A percentile compares a stretch with the other conserved stretches of the same genome.
phyloP scores from a whole-genome alignment of 1,139 yeast genomes.

The Candida dubliniensis region DNA sequence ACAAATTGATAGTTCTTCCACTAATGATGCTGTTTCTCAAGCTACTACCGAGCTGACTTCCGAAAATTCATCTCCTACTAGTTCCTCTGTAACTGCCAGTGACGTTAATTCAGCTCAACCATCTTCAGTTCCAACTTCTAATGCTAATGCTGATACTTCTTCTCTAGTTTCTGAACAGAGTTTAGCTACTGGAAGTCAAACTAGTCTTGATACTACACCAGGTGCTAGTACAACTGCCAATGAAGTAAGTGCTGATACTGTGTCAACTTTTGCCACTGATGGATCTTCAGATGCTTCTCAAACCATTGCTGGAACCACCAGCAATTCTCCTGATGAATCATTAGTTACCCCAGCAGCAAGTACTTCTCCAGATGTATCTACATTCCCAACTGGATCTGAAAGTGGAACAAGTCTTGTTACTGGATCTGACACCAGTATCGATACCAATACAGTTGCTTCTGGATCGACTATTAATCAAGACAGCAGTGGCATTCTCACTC shows the following conservation, averaged over 20 bases:
- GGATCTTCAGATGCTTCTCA: not conserved
- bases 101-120: not conserved
- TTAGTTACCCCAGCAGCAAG: too few relatives aligned
- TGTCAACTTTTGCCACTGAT: too few relatives aligned
- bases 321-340: too few relatives aligned
- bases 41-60: slow-evolving; percentile 5
- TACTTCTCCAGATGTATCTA: not conserved
- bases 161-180: not conserved
- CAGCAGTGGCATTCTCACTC: too few relatives aligned
- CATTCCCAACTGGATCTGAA: slow-evolving; percentile 2
- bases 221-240: not conserved
- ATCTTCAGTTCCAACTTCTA: slow-evolving; percentile 4
- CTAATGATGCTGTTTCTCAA: slow-evolving; percentile 3
- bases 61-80: not conserved
- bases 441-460: not conserved
- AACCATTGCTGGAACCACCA: too few relatives aligned
- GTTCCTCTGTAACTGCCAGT: slow-evolving; percentile 4
- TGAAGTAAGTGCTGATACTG: not conserved
- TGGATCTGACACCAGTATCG: too few relatives aligned
- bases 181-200: not conserved
- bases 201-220: not conserved
- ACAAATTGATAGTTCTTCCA: not conserved
- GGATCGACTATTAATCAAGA: not conserved
- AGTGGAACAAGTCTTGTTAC: not conserved
- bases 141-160: not conserved